These are phyloP conservation scores for Aspergillus taichungensis DNA, from an alignment of 495 filamentous ascomycete species.

Conservation along the genomic window DNA sequence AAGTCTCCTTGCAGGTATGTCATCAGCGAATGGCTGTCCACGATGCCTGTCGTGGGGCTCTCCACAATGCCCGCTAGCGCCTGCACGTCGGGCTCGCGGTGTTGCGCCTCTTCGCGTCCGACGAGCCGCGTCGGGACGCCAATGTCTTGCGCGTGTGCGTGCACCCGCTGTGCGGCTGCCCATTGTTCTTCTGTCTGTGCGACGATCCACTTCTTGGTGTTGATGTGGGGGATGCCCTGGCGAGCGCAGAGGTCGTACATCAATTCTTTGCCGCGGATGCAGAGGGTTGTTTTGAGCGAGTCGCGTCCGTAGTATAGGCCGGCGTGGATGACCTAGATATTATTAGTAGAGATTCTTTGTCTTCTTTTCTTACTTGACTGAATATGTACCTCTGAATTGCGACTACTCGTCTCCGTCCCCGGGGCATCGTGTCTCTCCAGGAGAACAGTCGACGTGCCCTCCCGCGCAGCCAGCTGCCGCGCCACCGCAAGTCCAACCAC, in stretches of 20 bases:
- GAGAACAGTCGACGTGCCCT: conserved; percentile 61
- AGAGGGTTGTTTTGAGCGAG: conserved; percentile 76
- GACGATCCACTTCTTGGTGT: conserved; percentile 89
- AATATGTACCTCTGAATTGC: conserved; percentile 71
- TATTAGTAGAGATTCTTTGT: not conserved
- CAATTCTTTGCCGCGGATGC: conserved; percentile 63
- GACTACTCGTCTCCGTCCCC: conserved; percentile 85
- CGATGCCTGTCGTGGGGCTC: conserved; percentile 76
- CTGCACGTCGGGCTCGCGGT: conserved; percentile 64
- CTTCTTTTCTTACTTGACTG: not conserved
- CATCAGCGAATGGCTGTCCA: conserved; percentile 85
- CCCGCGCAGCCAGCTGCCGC: conserved; percentile 55
- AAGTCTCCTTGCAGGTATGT: conserved; percentile 65
- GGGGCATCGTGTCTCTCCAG: conserved; percentile 70
- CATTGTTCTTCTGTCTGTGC: conserved; percentile 69
- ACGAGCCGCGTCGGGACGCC: conserved; percentile 70
- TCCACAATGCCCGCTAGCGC: conserved; percentile 67
- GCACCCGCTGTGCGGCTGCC: conserved; percentile 54
- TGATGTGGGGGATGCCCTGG: conserved; percentile 58
- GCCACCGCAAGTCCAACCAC: conserved; percentile 90
- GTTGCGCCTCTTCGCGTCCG: conserved; percentile 45
- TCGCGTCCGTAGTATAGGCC: conserved; percentile 81
- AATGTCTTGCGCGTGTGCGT: conserved; percentile 55
- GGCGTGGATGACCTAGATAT: conserved; percentile 74
- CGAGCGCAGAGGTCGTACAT: conserved; percentile 70